Percentiles rank a stretch among this genome's conserved stretches.
Conservation (phyloP, 257 asterid genomes). For the Henckelia pumila region DNA sequence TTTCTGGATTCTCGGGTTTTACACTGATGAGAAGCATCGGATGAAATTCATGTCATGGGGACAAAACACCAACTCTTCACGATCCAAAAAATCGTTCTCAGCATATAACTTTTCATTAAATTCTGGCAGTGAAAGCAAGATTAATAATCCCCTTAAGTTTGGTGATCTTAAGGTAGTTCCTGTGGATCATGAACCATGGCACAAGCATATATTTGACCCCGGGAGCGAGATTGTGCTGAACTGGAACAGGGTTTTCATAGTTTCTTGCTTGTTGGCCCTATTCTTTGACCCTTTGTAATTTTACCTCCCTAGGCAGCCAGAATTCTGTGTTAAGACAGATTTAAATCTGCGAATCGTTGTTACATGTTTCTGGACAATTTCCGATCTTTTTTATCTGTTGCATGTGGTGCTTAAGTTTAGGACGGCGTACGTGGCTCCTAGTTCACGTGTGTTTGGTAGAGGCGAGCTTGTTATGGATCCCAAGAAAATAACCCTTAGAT, state of each 20-base stretch:
- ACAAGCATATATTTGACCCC: constrained; percentile 76
- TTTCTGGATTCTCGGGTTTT: constrained; percentile 58
- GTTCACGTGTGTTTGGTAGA: constrained; percentile 91
- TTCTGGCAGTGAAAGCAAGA: constrained; percentile 46
- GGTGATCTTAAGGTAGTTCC: constrained; percentile 60
- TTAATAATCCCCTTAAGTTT: constrained; percentile 42
- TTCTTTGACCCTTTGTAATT: constrained; percentile 85
- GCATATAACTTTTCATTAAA: constrained; percentile 40
- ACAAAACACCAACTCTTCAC: constrained; percentile 42
- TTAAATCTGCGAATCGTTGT: constrained; percentile 67
- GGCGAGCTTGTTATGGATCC: constrained; percentile 99
- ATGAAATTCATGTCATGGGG: constrained; percentile 44
- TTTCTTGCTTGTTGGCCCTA: constrained; percentile 79
- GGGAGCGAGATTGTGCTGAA: constrained; percentile 82
- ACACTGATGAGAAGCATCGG: constrained; percentile 61
- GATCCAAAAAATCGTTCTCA: constrained; percentile 44
- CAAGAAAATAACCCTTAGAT: constrained; percentile 68
- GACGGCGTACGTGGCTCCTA: constrained; percentile 90
- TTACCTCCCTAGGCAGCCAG: constrained; percentile 68
- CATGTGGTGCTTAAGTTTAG: constrained; percentile 83
- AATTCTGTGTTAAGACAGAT: constrained; percentile 74
- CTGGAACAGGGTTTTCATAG: constrained; percentile 87
- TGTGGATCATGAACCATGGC: constrained; percentile 55
- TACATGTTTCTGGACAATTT: constrained; percentile 78
- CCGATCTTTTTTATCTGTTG: constrained; percentile 79